Conservation (phyloP, 129 eudicot species). For the Flaveria ramosissima region DNA sequence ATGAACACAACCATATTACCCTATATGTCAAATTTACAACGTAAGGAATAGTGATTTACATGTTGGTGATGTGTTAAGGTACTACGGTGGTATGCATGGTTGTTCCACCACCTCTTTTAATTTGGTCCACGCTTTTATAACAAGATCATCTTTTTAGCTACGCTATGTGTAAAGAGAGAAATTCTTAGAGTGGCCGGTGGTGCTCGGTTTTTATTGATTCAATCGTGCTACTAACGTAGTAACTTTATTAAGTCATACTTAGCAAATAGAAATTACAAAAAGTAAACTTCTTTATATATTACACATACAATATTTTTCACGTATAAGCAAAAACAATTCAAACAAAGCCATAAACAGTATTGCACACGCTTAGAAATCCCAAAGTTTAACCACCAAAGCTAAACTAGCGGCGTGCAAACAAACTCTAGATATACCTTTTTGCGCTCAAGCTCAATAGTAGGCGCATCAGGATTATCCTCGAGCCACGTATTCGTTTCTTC, state of each 20-base stretch:
- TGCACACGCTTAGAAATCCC: slow-evolving; percentile 6
- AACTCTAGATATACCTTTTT: slow-evolving; percentile 12
- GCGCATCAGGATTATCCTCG: slow-evolving; percentile 9
- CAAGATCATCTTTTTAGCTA: no score
- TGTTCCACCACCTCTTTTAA: no score
- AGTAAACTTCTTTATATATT: not conserved
- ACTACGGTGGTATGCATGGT: no score
- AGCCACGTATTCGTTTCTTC: slow-evolving; percentile 16
- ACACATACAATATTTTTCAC: not conserved
- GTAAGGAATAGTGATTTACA: no score
- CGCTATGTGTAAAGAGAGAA: no score
- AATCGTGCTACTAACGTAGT: not conserved
- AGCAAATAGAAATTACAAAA: not conserved
- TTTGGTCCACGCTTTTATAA: no score
- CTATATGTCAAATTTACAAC: no score
- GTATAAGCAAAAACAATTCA: not conserved
- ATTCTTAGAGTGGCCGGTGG: no score
- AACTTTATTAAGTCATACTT: not conserved
- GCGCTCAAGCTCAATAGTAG: slow-evolving; percentile 10
- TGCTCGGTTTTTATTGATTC: no score
- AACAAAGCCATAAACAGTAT: not conserved
- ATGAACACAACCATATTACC: no score
- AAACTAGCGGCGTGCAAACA: slow-evolving; percentile 11
- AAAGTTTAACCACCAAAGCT: not conserved
- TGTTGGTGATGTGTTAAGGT: no score